Evolutionary conservation across 768 basidiomycete genomes (phyloP).

Genomic region (Trametes punicea): DNA sequence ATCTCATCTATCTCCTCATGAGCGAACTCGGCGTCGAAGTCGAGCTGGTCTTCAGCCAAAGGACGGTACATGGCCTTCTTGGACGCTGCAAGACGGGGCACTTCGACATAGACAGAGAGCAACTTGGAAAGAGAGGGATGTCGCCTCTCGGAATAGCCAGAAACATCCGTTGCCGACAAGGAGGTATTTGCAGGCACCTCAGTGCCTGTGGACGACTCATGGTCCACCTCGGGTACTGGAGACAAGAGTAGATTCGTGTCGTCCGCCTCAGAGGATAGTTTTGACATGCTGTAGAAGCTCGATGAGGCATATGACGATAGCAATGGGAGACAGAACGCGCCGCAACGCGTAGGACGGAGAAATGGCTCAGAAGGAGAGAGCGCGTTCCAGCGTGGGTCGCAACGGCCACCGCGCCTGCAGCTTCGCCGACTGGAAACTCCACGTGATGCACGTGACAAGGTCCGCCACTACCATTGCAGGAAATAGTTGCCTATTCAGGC

Average conservation of each 20-base stretch:
- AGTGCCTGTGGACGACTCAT: conserved; percentile 8
- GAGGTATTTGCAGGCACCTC: conserved; percentile 3
- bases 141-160: not conserved
- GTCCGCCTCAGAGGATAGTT: not conserved
- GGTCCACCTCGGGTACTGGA: not conserved
- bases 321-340: conserved; percentile 4
- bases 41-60: conserved; percentile 10
- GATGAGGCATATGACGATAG: not conserved
- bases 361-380: not conserved
- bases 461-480: conserved; percentile 2
- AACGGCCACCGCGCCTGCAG: conserved; percentile 1
- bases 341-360: conserved; percentile 7
- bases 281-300: conserved; percentile 2
- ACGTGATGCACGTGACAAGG: conserved; percentile 2
- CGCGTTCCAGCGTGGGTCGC: not conserved
- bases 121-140: not conserved
- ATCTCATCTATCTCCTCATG: conserved; percentile 31
- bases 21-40: conserved; percentile 17
- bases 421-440: not conserved
- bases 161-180: not conserved
- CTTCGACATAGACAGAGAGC: not conserved
- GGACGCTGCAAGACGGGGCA: conserved; percentile 2
- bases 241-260: conserved; percentile 2
- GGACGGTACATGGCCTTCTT: conserved; percentile 6
- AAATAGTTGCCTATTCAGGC: conserved; percentile 2